Percentiles rank a stretch among this genome's conserved stretches.
These are phyloP conservation scores for Talinum fruticosum DNA, from an alignment of 148 eudicot genomes.

Conservation along the genomic window DNA sequence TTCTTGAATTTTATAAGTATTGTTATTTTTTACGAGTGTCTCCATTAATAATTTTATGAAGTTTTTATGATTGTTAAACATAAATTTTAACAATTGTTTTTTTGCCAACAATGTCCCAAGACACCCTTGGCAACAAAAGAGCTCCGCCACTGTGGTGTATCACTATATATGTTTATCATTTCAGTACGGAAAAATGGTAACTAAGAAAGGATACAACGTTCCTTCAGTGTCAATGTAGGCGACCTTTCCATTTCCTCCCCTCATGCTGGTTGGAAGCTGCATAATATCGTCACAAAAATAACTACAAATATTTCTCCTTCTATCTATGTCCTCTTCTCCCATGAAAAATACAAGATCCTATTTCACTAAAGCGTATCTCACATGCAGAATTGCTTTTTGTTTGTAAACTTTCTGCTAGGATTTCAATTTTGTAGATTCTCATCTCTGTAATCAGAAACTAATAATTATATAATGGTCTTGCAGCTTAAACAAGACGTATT, in stretches of 20 bases:
- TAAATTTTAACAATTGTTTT: too few relatives aligned
- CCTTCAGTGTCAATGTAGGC: constrained; percentile 98
- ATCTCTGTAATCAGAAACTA: too few relatives aligned
- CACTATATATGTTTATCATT: neutral
- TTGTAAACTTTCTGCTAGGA: neutral
- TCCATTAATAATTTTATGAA: too few relatives aligned
- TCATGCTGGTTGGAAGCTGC: constrained; percentile 91
- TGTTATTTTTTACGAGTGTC: too few relatives aligned
- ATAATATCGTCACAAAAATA: constrained; percentile 10
- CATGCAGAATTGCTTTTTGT: neutral
- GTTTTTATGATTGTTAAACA: too few relatives aligned
- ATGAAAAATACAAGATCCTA: neutral
- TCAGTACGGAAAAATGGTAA: constrained; percentile 9
- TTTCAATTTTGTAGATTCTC: too few relatives aligned
- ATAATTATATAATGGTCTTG: neutral
- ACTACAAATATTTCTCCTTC: neutral
- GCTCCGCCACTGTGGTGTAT: too few relatives aligned
- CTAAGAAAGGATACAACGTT: constrained; percentile 81
- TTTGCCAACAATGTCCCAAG: too few relatives aligned
- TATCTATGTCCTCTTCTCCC: neutral
- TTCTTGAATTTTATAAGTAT: too few relatives aligned
- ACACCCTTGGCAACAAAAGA: too few relatives aligned
- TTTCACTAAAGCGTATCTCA: neutral
- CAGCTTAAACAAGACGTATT: neutral
- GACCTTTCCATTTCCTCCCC: constrained; percentile 93